Evolutionary conservation across 1,284 basidiomycete species (phyloP), one percentile per base, ranked within the genome.

Genomic region (Ceratorhiza oryzae-sativae): DNA sequence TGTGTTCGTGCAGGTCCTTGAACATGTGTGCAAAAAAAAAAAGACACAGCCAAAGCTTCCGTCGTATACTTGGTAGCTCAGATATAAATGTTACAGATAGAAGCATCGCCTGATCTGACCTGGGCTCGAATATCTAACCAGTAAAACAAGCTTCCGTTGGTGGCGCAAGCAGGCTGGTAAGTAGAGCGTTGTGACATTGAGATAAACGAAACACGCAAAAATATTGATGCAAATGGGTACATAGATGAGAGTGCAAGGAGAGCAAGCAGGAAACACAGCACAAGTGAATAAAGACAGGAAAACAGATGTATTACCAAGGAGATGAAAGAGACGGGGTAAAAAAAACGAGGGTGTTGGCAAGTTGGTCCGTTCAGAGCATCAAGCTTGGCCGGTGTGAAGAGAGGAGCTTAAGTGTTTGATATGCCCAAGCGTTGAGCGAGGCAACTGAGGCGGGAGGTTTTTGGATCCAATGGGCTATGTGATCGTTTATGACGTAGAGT

Each of bases 241-340:
- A 65, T 65, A 65, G 62, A 65, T 65, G 62, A 51, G 62, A 32
- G 36, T 39, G 60, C 42, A 30, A 39, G 42, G 58, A 60, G 60
- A 48, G 60, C 60, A 27, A 39, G 8, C 8, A 6, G 13, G 36
- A 6, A 6, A 61, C 41, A 62, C 60, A 48, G 13, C 36, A 62
- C 45, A 62, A 62, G 32, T 20, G 42, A 62, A 62, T 62, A 62
- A 62, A 48, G 60, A 46, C 39, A 48, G 42, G 27, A 34, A 39
- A 18, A 62, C 25, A 42, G 27, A 27, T 25, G 32, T 45, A 62
- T 46, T 15, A 46, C 60, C 60, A 62, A 27, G 20, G 59, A 61
- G 45, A 62, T 18, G 41, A 48, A 45, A 46, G 27, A 48, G 45
- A 15, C 23, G 30, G 36, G 13, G 36, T 6, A 13, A 13, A 39